Evolutionary conservation across 2,329 filamentous ascomycete species (phyloP).

Genomic region (Bipolaris victoriae): DNA sequence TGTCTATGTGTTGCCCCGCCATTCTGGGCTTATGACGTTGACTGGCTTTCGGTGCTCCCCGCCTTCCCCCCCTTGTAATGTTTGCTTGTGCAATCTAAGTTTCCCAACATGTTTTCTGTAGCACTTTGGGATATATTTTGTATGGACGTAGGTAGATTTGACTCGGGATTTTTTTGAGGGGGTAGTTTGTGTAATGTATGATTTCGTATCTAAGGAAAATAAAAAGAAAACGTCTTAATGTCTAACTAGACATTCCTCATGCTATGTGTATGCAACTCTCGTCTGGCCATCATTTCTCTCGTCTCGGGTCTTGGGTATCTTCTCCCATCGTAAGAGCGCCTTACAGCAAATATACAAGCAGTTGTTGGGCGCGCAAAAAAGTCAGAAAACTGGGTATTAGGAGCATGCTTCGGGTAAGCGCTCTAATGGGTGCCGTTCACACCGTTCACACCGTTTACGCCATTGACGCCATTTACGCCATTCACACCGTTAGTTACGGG

Average conservation of each 20-base stretch:
- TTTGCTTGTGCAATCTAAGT: background rate
- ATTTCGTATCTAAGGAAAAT: background rate
- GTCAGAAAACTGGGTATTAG: background rate
- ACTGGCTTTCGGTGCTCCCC: background rate
- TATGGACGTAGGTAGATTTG: background rate
- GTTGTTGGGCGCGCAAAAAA: background rate
- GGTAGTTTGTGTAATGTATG: background rate
- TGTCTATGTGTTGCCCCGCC: background rate
- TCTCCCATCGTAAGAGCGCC: constrained; percentile 2
- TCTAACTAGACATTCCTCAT: background rate
- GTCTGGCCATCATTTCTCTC: background rate
- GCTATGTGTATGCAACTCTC: background rate
- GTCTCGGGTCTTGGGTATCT: constrained; percentile 2
- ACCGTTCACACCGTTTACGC: constrained; percentile 8
- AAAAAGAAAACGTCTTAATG: background rate
- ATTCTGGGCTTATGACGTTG: constrained; percentile 17
- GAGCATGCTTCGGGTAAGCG: background rate
- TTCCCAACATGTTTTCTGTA: constrained; percentile 2
- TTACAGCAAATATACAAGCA: constrained; percentile 1
- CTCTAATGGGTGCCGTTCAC: constrained; percentile 2
- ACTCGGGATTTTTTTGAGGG: background rate
- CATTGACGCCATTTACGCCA: constrained; percentile 23
- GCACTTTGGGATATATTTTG: background rate
- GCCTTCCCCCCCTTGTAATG: background rate
- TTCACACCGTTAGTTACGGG: constrained; percentile 27